phyloP scores from a whole-genome alignment of 495 filamentous ascomycete genomes.

The Penicillium herquei region DNA sequence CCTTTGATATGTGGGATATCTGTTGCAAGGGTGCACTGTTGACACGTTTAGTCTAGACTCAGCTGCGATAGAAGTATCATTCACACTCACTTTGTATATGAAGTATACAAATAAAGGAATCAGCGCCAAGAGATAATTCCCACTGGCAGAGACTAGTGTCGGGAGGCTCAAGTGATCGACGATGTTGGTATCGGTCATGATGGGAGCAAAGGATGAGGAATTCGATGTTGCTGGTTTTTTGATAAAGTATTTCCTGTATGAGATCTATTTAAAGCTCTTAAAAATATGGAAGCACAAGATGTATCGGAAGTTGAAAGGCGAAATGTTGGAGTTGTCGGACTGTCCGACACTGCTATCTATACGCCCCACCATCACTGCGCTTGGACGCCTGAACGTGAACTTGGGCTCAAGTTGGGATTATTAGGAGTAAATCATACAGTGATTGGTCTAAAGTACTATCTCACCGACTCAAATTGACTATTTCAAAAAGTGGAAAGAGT shows the following conservation, averaged over 20 bases:
- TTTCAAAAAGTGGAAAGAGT: no score
- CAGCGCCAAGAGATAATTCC: conserved; percentile 2
- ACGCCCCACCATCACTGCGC: no score
- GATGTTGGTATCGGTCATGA: conserved; percentile 8
- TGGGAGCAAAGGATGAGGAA: neutral
- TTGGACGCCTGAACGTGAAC: no score
- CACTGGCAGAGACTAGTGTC: neutral
- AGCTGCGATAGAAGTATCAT: neutral
- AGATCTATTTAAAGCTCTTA: neutral
- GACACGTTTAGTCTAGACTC: neutral
- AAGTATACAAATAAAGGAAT: conserved; percentile 13
- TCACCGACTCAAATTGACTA: no score
- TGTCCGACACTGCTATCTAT: conserved; percentile 8
- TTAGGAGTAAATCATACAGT: no score
- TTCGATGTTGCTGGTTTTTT: neutral
- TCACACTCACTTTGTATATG: conserved; percentile 11
- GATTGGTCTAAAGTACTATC: no score
- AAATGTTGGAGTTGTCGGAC: conserved; percentile 6
- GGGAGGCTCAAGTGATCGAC: conserved; percentile 5
- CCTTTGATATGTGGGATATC: conserved; percentile 49
- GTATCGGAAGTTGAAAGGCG: neutral
- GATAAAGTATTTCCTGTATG: neutral
- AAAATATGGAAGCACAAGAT: neutral
- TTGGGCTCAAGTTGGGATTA: no score
- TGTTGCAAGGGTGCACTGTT: conserved; percentile 25